Conservation (phyloP, 768 basidiomycete genomes). For the Mycena galericulata region DNA sequence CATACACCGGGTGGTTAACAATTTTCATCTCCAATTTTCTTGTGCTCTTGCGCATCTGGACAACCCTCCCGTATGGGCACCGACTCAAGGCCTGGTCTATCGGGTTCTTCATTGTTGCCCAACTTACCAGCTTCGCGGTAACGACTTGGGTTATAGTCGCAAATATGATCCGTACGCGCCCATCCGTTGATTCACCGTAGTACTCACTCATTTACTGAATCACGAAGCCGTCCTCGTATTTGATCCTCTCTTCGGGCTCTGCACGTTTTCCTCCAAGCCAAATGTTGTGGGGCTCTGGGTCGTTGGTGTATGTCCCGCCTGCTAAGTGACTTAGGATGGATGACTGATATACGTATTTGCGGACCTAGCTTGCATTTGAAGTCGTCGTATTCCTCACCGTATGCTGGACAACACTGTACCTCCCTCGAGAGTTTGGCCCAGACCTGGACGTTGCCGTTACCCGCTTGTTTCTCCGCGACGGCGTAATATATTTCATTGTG, state of each 20-base stretch:
- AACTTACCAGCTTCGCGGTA: constrained; percentile 33
- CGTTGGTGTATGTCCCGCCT: constrained; percentile 39
- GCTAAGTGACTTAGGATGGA: no score
- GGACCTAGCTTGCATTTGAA: constrained; percentile 44
- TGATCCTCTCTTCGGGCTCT: constrained; percentile 32
- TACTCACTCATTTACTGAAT: no score
- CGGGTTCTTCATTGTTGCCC: constrained; percentile 39
- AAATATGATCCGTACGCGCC: constrained; percentile 38
- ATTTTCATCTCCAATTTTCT: constrained; percentile 35
- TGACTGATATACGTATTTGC: not conserved
- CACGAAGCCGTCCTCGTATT: constrained; percentile 9
- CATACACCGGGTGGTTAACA: constrained; percentile 18
- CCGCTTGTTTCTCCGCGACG: constrained; percentile 15
- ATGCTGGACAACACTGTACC: constrained; percentile 45
- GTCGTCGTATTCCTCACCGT: constrained; percentile 43
- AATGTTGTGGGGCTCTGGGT: constrained; percentile 41
- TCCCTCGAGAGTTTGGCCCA: constrained; percentile 26
- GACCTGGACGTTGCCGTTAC: not conserved
- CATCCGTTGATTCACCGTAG: not conserved
- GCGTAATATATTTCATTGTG: constrained; percentile 18
- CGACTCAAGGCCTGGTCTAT: constrained; percentile 39
- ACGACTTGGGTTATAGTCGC: constrained; percentile 38
- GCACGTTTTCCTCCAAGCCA: constrained; percentile 37
- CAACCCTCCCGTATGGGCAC: constrained; percentile 42
- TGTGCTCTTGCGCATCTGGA: constrained; percentile 48